A percentile compares a stretch with the other conserved stretches of the same genome.
Evolutionary conservation across 768 basidiomycete genomes (phyloP).

Genomic region (Antrodiella citrinella): DNA sequence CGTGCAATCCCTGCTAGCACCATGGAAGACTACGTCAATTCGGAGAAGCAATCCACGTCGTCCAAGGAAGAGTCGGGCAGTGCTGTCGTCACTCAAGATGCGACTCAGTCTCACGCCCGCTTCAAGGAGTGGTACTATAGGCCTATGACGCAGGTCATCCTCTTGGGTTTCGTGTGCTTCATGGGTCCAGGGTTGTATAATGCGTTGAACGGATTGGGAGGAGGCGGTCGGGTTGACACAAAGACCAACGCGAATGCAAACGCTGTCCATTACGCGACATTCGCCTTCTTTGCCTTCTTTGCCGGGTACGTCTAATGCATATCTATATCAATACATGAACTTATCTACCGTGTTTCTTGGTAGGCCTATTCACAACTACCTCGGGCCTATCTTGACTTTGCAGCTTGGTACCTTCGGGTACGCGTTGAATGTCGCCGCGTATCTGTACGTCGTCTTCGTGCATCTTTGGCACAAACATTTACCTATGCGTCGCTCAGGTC

Average conservation of each 20-base stretch:
- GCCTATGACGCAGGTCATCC: background rate
- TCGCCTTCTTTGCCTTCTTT: background rate
- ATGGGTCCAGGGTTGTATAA: background rate
- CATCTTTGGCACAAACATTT: background rate
- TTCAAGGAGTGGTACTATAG: background rate
- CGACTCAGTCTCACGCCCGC: background rate
- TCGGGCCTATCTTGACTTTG: constrained; percentile 67
- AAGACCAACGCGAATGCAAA: background rate
- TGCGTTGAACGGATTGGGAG: background rate
- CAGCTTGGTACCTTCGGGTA: constrained; percentile 72
- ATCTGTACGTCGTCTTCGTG: constrained; percentile 38
- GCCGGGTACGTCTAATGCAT: background rate
- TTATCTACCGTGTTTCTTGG: too few relatives aligned
- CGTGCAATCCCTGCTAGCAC: background rate
- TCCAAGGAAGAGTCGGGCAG: background rate
- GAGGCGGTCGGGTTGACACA: background rate
- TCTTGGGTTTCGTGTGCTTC: background rate
- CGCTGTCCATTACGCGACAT: background rate
- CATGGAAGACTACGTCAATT: background rate
- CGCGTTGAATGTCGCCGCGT: constrained; percentile 64
- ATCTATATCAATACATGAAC: background rate
- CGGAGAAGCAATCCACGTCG: background rate
- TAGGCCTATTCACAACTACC: constrained; percentile 69
- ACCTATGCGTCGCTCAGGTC: constrained; percentile 34
- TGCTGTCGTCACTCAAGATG: background rate